Evolutionary conservation across 2,329 filamentous ascomycete genomes (phyloP), one percentile per base, ranked within the genome.

Genomic region (Hymenoscyphus fraxineus): DNA sequence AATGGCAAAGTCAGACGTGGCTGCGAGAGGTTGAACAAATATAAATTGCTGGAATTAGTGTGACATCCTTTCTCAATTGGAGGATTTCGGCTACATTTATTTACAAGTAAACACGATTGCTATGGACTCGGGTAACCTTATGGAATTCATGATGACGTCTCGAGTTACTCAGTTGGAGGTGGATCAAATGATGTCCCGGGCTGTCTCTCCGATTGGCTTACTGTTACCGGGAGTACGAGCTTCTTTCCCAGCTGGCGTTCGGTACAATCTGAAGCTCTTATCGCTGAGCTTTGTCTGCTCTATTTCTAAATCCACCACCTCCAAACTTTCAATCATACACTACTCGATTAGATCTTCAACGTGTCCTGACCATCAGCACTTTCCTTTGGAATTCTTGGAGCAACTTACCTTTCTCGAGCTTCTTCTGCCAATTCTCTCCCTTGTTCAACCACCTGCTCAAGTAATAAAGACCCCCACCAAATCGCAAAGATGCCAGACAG

Each of bases 401-500:
- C 35, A 35, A 6, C 35, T 35, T 35, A 35, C 9, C 35, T 35
- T 19, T 12, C 19, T 54, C 6, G 12, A 3, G n/a, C n/a, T 10
- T 13, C 47, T 27, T 27, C 22, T 54, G 7, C 22, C n/a, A 54
- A 13, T 19, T 10, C 3, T 13, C 47, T 54, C 47, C 12, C 22
- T 54, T 9, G 3, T 54, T 27, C 16, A 13, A 19, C 10, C 47
- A 54, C 22, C 22, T 27, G 19, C 47, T 12, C 7, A 51, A 51
- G 44, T 12, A 19, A 54, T 6, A 27, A 9, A 27, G 3, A 35
- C 19, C 47, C 47, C 47, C 47, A 15, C 47, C 19, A 54, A 54
- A 27, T 54, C 47, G 19, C 47, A 54, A 54, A 54, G 12, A 73
- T 73, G 72, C 56, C 72, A 35, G 68, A 68, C 32, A 62, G 65